Base-by-base conservation (phyloP, 441 rosid species). In the Raphanus hybrid region DNA sequence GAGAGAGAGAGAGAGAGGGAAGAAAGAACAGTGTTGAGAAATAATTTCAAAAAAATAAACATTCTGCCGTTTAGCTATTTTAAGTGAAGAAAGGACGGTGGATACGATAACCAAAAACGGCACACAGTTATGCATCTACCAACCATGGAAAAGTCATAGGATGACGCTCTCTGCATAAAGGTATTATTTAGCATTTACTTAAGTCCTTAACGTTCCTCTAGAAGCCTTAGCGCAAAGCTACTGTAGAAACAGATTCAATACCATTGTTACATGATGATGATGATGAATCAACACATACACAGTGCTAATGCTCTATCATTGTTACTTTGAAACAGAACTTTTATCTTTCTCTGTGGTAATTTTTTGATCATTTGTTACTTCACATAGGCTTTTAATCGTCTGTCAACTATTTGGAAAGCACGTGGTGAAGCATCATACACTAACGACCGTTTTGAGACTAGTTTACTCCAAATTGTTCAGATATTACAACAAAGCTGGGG, bases 221-320 rank as follows among this genome's bases (percentile, higher is more conserved):
- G 94, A 92, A 82, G 97, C 97, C 48, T 87, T 92, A 81, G 98
- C 97, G 1, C 84, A 76, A 27, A 92, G 92, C 91, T n/a, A 86
- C 93, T 27, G 93, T 91, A 39, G 99, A 97, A 75, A 94, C 94
- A 14, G 16, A 78, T 64, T 91, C 97, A 82, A 92, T 97, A 64
- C 97, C 99, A 73, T 92, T 94, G 82, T 79, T 94, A 86, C 89
- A 23, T 23, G 26, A 23, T 18, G 18, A 87, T 64, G 91, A 82
- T 75, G 79, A 83, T 52, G 91, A 89, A 70, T 54, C 92, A 8
- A 92, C 65, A 84, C 88, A 64, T 92, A 91, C 87, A 78, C 85
- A 64, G 82, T 83, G 91, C 97, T 87, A 78, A 16, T 64, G 68
- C 70, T 18, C 27, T 67, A 60, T n/a, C 9, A 0, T 16, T 18